Percentiles rank a stretch among this genome's conserved stretches.
These are phyloP conservation scores for Globisporangium solare DNA, from an alignment of 352 stramenopile species.

Conservation along the genomic window DNA sequence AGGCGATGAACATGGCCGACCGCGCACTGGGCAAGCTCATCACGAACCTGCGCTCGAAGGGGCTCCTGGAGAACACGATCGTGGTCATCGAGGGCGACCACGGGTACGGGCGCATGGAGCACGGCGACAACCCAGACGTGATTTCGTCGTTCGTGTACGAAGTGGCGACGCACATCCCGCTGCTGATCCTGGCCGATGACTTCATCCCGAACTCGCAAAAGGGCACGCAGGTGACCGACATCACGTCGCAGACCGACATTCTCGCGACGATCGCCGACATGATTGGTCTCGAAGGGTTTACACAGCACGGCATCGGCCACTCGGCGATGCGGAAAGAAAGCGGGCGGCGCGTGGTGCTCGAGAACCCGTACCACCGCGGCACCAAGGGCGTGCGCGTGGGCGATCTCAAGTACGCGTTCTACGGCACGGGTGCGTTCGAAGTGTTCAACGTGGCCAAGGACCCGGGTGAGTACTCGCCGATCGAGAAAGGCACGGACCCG, in stretches of 20 bases:
- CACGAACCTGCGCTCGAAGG: conserved; percentile 34
- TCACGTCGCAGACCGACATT: conserved; percentile 62
- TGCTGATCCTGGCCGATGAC: conserved; percentile 59
- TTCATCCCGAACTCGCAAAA: conserved; percentile 38
- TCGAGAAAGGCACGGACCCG: conserved; percentile 41
- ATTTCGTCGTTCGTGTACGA: conserved; percentile 53
- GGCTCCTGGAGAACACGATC: conserved; percentile 68
- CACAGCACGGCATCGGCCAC: conserved; percentile 59
- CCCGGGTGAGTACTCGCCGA: conserved; percentile 36
- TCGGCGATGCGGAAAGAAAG: conserved; percentile 42
- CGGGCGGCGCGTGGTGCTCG: conserved; percentile 44
- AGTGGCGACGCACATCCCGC: conserved; percentile 49
- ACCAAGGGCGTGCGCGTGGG: conserved; percentile 58
- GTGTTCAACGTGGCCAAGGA: conserved; percentile 50
- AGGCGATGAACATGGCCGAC: conserved; percentile 58
- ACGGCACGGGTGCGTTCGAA: conserved; percentile 49
- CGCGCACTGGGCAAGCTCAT: conserved; percentile 62
- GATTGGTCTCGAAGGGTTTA: conserved; percentile 41
- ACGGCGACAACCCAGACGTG: conserved; percentile 57
- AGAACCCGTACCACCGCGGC: conserved; percentile 58
- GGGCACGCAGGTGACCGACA: conserved; percentile 38
- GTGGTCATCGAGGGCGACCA: conserved; percentile 67
- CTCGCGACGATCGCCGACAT: conserved; percentile 69
- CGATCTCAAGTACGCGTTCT: conserved; percentile 68
- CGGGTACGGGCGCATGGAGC: conserved; percentile 56